phyloP scores from a whole-genome alignment of 306 rosid genomes.

The Rubus idaeus region DNA sequence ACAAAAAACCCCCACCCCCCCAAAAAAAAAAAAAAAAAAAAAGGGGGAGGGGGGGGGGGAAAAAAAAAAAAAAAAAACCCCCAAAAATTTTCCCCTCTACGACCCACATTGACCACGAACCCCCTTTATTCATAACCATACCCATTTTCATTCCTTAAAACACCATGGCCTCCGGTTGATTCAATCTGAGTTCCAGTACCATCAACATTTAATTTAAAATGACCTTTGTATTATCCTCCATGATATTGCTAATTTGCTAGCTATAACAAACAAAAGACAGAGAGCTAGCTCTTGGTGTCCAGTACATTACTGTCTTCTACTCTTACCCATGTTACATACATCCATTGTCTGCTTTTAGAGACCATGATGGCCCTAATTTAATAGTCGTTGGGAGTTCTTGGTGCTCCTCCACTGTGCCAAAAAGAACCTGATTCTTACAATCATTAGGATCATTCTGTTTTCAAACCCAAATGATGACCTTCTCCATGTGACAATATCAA shows the following conservation, averaged over 20 bases:
- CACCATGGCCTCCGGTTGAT: not conserved
- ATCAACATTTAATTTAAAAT: not conserved
- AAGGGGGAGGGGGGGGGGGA: no score
- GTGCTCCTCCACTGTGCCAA: constrained; percentile 8
- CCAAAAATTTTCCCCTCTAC: no score
- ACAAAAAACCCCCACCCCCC: no score
- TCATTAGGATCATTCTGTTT: constrained; percentile 23
- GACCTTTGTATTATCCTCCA: not conserved
- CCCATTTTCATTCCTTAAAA: not conserved
- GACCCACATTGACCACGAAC: not conserved
- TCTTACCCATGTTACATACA: not conserved
- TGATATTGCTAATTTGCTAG: not conserved
- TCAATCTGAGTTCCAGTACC: not conserved
- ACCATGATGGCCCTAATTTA: not conserved
- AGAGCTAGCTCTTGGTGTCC: not conserved
- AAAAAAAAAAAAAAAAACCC: no score
- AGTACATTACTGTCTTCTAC: not conserved
- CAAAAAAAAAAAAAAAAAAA: no score
- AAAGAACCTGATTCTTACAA: constrained; percentile 34
- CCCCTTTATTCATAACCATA: not conserved
- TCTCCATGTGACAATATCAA: constrained; percentile 21
- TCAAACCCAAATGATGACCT: constrained; percentile 1
- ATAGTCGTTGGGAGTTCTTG: constrained; percentile 14
- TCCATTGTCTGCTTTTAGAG: not conserved
- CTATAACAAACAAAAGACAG: not conserved